Base-by-base conservation (phyloP, 2,329 filamentous ascomycete genomes). In the Botrytis porri region DNA sequence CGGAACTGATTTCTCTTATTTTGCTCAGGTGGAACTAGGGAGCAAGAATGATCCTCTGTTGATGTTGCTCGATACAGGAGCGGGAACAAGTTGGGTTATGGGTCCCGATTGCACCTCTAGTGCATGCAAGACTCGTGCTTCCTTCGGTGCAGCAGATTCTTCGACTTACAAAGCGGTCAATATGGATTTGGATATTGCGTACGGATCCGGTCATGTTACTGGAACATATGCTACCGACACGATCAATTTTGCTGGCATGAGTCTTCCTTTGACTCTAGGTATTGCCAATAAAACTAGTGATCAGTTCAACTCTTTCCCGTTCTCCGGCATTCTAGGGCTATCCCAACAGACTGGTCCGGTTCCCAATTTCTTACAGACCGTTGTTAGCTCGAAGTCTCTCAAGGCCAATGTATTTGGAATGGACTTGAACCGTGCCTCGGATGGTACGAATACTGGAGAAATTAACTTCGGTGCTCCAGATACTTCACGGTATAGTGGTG, bases 321-420 rank as follows among this genome's bases (percentile, higher is more conserved):
- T 97, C 82, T 94, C 97, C 80, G 94, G 94, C 37, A 97, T 97
- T 66, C 84, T 97, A 4, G 94, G 94, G 6, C 83, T 97, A 37
- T 92, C 92, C 25, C 89, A 90, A 77, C 87, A 86, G 16, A 83
- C 87, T 4, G 54, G 62, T 22, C 84, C 84, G 51, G 86, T 87
- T 8, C 88, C 92, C 32, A 93, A 90, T 62, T 90, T 96, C 77
- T 85, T 96, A 80, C 85, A 91, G 57, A 83, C 86, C 2, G 82
- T 97, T 62, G 84, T 85, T 25, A 78, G 86, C 1, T 84, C 87
- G n/a, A 85, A 87, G 35, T 78, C 87, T 32, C 83, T 96, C 61
- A 78, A 83, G n/a, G 80, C 87, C 8, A 94, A 93, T 79, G 81
- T 95, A 32, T 90, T 95, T 78, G 89, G 89, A 71, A 85, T 97